Base-by-base conservation (phyloP, 176 grass and related monocot species). In the Dendrocalamus sinicus region DNA sequence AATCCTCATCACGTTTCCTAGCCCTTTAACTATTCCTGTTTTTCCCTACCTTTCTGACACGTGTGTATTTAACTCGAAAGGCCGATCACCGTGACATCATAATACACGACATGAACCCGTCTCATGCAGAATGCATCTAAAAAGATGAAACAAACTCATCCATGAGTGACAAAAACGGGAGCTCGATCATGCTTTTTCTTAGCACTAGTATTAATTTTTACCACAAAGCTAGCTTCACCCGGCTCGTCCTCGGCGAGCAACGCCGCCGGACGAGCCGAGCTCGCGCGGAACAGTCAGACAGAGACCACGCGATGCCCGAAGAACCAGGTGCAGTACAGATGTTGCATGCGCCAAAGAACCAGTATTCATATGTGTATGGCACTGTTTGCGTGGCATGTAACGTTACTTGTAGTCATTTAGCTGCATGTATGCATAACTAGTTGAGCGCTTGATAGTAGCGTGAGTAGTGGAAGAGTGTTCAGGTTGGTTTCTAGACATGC, bases 111-210 rank as follows among this genome's bases (percentile, higher is more conserved):
- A 13, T 23, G 22, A 72, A 6, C 12, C 44, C 6, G 45, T 50
- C 8, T 59, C 85, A 81, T 58, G 26, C 41, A 67, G 22, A 41
- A 59, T 77, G 73, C 35, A 23, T 17, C 24, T 32, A 23, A 75
- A 6, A 81, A 44, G 8, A 81, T 19, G 12, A 43, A 43, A 40
- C 74, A 8, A 48, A 70, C 26, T 23, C 75, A 24, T 30, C 48
- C 73, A 69, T 11, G 9, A 22, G 35, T 44, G 82, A 43, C 32
- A 55, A 63, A 40, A 75, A 22, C 4, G 13, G 4, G 30, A 37
- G 46, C 46, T 47, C 10, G 50, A 1, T 39, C 20, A 26, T 9
- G 50, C 3, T 41, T 43, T 53, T 57, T 24, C 28, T 81, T 13
- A 16, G 17, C 12, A 54, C 20, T 12, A 24, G 45, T 4, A 16